Evolutionary conservation across 148 eudicot genomes (phyloP), one percentile per base, ranked within the genome.

Genomic region (Mesembryanthemum crystallinum): DNA sequence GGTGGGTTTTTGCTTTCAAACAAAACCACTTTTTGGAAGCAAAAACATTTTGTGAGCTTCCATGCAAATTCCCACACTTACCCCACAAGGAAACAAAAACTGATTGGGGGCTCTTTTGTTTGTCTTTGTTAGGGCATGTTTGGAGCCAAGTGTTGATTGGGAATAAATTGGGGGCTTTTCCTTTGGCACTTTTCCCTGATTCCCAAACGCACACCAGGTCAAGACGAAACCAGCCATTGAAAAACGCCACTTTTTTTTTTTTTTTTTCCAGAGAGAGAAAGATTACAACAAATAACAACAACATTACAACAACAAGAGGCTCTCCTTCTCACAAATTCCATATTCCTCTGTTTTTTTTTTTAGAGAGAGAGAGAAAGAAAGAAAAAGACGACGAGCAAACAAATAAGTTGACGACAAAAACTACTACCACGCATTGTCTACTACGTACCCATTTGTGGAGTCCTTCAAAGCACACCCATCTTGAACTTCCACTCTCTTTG

Each of bases 111-210:
- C 72, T 81, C 73, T 80, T 73, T 88, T 78, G 73, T 85, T 88
- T 89, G 89, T 82, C 89, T 83, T 89, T 86, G 95, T 86, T 89
- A 84, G 81, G 89, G 86, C 84, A 76, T 86, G 90, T 81, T 92
- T 92, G 97, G 91, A 79, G n/a, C 43, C 67, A 72, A 61, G 87
- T 79, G 75, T 57, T 51, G 64, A 67, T 75, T 75, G 89, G 83
- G 88, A 88, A 89, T 87, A 76, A 59, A 76, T 73, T 76, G 51
- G 47, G 51, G 21, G 32, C 67, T 51, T 83, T 76, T 77, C 73
- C 83, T 62, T 59, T 70, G 49, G 27, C 55, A 7, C 29, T 74
- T 79, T 79, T 73, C 73, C 80, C 69, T 81, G 73, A 81, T 85
- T 86, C 89, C 86, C 64, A 69, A 80, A 52, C 59, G 32, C 79